Evolutionary conservation across 2,329 filamentous ascomycete genomes (phyloP), one percentile per base, ranked within the genome.

Genomic region (Ambrosiella xylebori): DNA sequence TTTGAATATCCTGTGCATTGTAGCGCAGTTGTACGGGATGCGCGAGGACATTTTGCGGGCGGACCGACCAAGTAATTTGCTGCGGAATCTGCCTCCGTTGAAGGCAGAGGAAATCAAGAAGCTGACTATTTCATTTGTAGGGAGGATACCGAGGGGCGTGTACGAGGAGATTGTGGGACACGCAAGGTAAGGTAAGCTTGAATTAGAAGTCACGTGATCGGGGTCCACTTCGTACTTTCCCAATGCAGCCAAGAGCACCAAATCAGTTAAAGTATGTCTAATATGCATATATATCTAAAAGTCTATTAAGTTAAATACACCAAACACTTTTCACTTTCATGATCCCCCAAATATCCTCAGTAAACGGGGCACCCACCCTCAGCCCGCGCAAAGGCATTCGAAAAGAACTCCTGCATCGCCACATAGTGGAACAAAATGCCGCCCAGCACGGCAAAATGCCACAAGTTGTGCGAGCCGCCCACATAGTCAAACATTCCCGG

Each of bases 371-470:
- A 82, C n/a, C 76, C 77, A 52, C 71, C 75, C 66, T 81, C 68
- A 1, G 85, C 85, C 61, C 85, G 78, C 63, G 75, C 71, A 70
- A 91, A 91, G 9, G 87, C 87, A 45, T 77, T 78, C 3, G 85
- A 77, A 66, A 98, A 98, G 70, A 98, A 93, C 58, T 89, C 80
- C 70, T 96, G 87, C 91, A 98, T 96, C 15, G 93, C 93, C 19
- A 79, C 78, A 71, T 97, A 98, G 70, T 98, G 93, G 69, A 95
- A 97, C n/a, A 97, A 71, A 59, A 98, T 98, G 9, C 93, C 93
- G 13, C 90, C 88, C 36, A 98, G 74, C 9, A 98, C 93, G 7
- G 93, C 93, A 39, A 95, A 71, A 70, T 98, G 93, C 93, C 93
- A 98, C 60, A 98, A 82, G 70, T 98, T 98, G 72, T 98, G 93